phyloP scores from a whole-genome alignment of 108 stramenopile genomes.

The Fragilariopsis cylindrus region DNA sequence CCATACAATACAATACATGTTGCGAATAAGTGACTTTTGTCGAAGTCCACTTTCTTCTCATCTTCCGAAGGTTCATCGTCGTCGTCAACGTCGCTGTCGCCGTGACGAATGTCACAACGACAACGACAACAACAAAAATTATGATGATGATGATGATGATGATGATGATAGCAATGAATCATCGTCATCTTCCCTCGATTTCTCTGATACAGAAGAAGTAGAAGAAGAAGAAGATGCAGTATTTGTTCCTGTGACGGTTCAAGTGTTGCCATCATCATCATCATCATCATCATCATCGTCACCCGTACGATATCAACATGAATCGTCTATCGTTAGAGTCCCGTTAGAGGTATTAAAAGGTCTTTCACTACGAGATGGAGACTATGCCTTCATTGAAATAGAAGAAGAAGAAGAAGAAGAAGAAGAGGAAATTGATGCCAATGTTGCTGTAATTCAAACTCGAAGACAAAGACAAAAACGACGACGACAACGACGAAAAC shows the following conservation, averaged over 20 bases:
- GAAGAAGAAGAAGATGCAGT: neutral
- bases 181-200: neutral
- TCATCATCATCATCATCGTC: neutral
- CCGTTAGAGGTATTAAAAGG: neutral
- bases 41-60: neutral
- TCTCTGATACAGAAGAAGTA: neutral
- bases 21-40: slow-evolving; percentile 9
- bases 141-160: neutral
- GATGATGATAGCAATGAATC: neutral
- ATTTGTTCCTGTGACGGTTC: neutral
- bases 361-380: neutral
- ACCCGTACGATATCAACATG: neutral
- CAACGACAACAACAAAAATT: neutral
- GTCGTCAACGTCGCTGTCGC: neutral
- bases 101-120: neutral
- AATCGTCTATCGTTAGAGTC: neutral
- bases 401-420: neutral
- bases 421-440: neutral
- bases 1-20: neutral
- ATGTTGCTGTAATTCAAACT: neutral
- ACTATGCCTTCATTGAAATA: slow-evolving; percentile 1
- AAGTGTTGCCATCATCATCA: neutral
- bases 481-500: neutral
- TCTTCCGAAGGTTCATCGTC: neutral
- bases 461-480: neutral